These are phyloP conservation scores for Trichoderma atroviride DNA, from an alignment of 2,329 filamentous ascomycete genomes.

Conservation along the genomic window DNA sequence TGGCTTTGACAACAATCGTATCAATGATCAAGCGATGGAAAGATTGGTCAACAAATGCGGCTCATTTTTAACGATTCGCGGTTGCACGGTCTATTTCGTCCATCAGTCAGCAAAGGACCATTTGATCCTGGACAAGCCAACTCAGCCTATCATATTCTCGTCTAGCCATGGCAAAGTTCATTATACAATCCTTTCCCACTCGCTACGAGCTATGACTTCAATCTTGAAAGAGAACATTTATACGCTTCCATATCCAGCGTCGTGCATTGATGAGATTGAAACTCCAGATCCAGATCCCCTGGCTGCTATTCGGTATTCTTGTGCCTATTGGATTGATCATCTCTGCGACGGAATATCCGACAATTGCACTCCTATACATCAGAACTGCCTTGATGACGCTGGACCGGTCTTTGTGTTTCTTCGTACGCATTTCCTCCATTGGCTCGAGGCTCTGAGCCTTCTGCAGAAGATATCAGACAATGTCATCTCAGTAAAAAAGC, in stretches of 20 bases:
- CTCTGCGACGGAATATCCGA: constrained; percentile 1
- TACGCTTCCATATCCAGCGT: constrained; percentile 29
- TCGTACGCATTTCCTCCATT: constrained; percentile 43
- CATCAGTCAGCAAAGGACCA: constrained; percentile 51
- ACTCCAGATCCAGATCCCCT: constrained; percentile 29
- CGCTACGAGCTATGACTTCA: constrained; percentile 23
- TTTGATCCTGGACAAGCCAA: constrained; percentile 33
- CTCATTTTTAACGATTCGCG: constrained; percentile 44
- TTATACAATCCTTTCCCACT: background rate
- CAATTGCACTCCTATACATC: constrained; percentile 25
- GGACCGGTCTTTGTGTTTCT: constrained; percentile 39
- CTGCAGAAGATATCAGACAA: constrained; percentile 33
- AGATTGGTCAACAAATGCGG: constrained; percentile 36
- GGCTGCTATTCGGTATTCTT: constrained; percentile 29
- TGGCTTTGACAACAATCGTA: background rate
- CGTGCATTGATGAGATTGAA: background rate
- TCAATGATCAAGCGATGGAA: background rate
- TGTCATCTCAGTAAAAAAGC: constrained; percentile 12
- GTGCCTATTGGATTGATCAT: constrained; percentile 33
- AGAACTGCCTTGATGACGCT: background rate
- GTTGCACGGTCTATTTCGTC: constrained; percentile 41
- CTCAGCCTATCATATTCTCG: constrained; percentile 3
- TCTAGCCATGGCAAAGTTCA: constrained; percentile 4
- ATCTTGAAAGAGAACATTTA: constrained; percentile 33
- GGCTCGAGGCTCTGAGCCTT: constrained; percentile 48